Percentiles rank a stretch among this genome's conserved stretches.
Conservation (phyloP, 768 basidiomycete genomes). For the Tephrocybe sp. region DNA sequence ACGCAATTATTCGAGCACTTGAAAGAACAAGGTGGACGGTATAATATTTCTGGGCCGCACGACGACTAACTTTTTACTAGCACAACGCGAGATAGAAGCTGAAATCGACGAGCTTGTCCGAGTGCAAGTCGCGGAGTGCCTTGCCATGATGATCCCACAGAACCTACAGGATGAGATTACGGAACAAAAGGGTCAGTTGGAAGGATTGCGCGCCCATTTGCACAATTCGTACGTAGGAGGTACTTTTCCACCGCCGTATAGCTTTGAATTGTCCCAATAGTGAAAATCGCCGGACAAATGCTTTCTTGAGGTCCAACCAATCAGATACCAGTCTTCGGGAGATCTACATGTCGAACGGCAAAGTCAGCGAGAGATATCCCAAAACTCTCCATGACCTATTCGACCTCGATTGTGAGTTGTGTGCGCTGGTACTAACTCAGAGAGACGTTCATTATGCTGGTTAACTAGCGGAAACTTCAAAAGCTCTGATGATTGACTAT, state of each 20-base stretch:
- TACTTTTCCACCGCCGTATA: neutral
- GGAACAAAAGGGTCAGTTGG: slow-evolving; percentile 43
- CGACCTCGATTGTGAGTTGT: slow-evolving; percentile 44
- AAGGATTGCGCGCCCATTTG: slow-evolving; percentile 43
- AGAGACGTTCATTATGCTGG: neutral
- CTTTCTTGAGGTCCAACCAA: slow-evolving; percentile 41
- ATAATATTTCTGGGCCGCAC: neutral
- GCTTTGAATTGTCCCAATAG: slow-evolving; percentile 27
- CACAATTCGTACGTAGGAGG: slow-evolving; percentile 63
- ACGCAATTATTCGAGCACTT: slow-evolving; percentile 45
- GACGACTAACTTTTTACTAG: slow-evolving; percentile 24
- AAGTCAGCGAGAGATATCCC: slow-evolving; percentile 49
- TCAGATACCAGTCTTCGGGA: slow-evolving; percentile 41
- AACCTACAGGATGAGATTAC: slow-evolving; percentile 49
- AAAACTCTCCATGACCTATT: slow-evolving; percentile 53
- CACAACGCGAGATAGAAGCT: slow-evolving; percentile 45
- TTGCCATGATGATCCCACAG: slow-evolving; percentile 47
- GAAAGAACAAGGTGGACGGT: slow-evolving; percentile 38
- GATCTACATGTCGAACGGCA: slow-evolving; percentile 48
- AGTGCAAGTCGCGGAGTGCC: slow-evolving; percentile 46
- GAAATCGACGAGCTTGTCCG: slow-evolving; percentile 52
- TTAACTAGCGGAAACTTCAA: slow-evolving; percentile 30
- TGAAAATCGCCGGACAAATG: slow-evolving; percentile 58
- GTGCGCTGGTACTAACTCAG: neutral
- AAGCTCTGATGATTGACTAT: slow-evolving; percentile 39